Percentiles rank a stretch among this genome's conserved stretches.
phyloP scores from a whole-genome alignment of 805 yeast genomes.

The Sugiyamaella smithiae region DNA sequence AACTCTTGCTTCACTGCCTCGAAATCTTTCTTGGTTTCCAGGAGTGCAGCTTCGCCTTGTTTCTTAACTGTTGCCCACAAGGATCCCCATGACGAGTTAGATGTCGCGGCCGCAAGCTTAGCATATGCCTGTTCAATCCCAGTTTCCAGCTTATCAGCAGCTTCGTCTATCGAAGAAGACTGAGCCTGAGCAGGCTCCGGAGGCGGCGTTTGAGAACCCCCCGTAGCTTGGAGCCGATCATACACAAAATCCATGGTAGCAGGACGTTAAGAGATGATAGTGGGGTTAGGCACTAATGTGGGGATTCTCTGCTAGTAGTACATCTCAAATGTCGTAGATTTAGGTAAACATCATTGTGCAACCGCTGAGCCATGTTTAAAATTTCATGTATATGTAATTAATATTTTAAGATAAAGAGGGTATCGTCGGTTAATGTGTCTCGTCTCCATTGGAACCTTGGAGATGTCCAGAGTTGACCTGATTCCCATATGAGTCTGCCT shows the following conservation, averaged over 20 bases:
- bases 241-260: constrained; percentile 22
- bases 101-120: constrained; percentile 10
- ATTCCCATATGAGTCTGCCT: too few species aligned
- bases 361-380: too few species aligned
- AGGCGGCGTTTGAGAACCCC: constrained; percentile 10
- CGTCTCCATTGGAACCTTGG: too few species aligned
- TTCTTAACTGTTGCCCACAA: constrained; percentile 31
- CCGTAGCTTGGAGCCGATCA: constrained; percentile 19
- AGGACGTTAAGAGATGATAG: background rate
- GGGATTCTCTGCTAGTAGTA: too few species aligned
- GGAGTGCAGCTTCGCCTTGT: constrained; percentile 29
- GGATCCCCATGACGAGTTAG: constrained; percentile 25
- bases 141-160: constrained; percentile 28
- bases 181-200: constrained; percentile 2
- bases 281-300: constrained; percentile 1
- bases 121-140: constrained; percentile 27
- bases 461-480: too few species aligned
- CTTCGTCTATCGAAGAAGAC: constrained; percentile 24
- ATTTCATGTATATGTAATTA: too few species aligned
- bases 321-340: too few species aligned
- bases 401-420: too few species aligned
- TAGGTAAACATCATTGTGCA: too few species aligned
- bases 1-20: constrained; percentile 19
- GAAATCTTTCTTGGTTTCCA: constrained; percentile 30
- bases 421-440: too few species aligned